These are phyloP conservation scores for Talaromyces ruber DNA, from an alignment of 495 filamentous ascomycete species.

Conservation along the genomic window DNA sequence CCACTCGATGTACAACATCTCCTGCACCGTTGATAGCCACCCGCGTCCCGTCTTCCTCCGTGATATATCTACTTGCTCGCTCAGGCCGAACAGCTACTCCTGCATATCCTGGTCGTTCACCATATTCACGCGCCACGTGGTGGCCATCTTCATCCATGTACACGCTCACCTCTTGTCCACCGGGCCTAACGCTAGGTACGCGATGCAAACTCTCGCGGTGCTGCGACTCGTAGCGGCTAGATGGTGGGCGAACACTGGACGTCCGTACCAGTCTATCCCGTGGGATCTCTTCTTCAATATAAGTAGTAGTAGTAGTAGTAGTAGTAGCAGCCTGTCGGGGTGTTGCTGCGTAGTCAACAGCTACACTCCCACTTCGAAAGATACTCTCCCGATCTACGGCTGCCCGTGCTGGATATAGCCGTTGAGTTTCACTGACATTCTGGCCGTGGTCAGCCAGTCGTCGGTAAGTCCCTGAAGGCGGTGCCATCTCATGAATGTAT, in stretches of 20 bases:
- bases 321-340: constrained; percentile 16
- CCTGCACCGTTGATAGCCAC: constrained; percentile 20
- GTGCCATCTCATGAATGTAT: constrained; percentile 39
- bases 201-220: constrained; percentile 34
- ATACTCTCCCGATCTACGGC: constrained; percentile 28
- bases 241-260: constrained; percentile 48
- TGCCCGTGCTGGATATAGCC: constrained; percentile 18
- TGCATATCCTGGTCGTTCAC: constrained; percentile 32
- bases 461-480: constrained; percentile 27
- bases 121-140: constrained; percentile 26
- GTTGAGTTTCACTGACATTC: constrained; percentile 24
- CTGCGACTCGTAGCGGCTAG: constrained; percentile 45
- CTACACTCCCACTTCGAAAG: constrained; percentile 28
- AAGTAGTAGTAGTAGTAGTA: no score
- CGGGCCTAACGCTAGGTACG: constrained; percentile 43
- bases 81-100: constrained; percentile 14
- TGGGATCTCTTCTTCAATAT: constrained; percentile 37
- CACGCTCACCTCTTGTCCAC: constrained; percentile 28
- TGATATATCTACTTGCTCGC: constrained; percentile 31
- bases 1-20: constrained; percentile 21
- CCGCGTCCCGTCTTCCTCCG: constrained; percentile 22
- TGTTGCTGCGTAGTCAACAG: constrained; percentile 29
- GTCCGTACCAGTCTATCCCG: constrained; percentile 48
- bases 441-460: constrained; percentile 34
- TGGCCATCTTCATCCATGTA: constrained; percentile 31